Base-by-base conservation (phyloP, 768 basidiomycete species). In the Paxillus involutus region DNA sequence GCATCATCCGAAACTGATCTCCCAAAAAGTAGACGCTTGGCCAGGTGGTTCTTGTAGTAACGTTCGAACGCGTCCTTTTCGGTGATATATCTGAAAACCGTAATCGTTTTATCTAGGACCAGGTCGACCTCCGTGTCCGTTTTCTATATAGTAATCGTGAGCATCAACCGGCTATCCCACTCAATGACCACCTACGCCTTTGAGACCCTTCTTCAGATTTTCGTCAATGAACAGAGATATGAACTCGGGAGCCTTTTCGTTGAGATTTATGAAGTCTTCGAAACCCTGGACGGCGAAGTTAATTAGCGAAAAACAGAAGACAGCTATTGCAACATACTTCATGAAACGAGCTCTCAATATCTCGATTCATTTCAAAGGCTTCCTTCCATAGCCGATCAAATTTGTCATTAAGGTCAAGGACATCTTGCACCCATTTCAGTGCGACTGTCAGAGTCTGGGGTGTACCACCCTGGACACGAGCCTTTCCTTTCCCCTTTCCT, bases 51-150 rank as follows among this genome's bases (percentile, higher is more conserved):
- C 73, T 98, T 98, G 77, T 99, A 99, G 70, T 98, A 98, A 33
- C 91, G 83, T 70, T 99, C 97, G 67, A 99, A 99, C 13, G 94
- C 83, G 65, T 99, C 97, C 72, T 98, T 98, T 71, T 98, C 95
- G 2, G 85, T 80, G 53, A 98, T 78, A 74, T 85, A 99, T 46
- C 96, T 83, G 82, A 99, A 99, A 29, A 98, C 83, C 2, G 86
- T 91, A 70, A 98, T 97, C 0, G 97, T 95, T 75, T 97, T 98
- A 66, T 98, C 96, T 55, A 99, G 75, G 6, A 96, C 83, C 33
- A 70, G 69, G 61, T 98, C 96, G 48, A 98, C 87, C 65, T 99
- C 97, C 17, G 80, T 76, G 54, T 98, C 97, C 26, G 91, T 84
- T 95, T 97, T 98, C 97, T 98, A 64, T 2, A 52, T 3, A 29